Evolutionary conservation across 2,329 filamentous ascomycete species (phyloP).

Genomic region (Alternaria sp.): DNA sequence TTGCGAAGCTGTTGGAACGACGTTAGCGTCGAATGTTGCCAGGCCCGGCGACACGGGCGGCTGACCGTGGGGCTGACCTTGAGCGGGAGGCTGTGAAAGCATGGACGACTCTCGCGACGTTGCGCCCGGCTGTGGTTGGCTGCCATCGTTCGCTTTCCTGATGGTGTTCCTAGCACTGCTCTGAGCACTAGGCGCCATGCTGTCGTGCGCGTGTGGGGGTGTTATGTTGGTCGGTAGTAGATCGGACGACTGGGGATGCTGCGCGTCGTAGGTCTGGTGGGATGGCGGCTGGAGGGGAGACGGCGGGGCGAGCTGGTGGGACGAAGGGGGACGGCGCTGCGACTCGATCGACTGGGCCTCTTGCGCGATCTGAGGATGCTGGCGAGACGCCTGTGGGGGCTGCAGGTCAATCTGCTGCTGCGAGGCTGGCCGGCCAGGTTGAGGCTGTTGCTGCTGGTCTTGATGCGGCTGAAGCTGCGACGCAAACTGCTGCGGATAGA

Average conservation of each 20-base stretch:
- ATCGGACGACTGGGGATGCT: conserved; percentile 34
- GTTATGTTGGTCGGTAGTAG: conserved; percentile 35
- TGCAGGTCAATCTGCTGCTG: conserved; percentile 43
- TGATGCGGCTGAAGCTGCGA: conserved; percentile 26
- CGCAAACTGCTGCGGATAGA: conserved; percentile 31
- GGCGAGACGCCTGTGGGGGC: conserved; percentile 38
- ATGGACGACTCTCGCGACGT: conserved; percentile 45
- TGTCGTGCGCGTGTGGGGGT: conserved; percentile 40
- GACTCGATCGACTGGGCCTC: conserved; percentile 35
- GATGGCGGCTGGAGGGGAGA: conserved; percentile 42
- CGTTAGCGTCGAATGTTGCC: conserved; percentile 53
- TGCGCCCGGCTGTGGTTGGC: conserved; percentile 36
- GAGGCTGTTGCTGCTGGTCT: conserved; percentile 34
- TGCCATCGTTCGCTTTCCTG: conserved; percentile 43
- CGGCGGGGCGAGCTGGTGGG: conserved; percentile 44
- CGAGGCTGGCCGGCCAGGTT: conserved; percentile 34
- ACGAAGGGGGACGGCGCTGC: conserved; percentile 42
- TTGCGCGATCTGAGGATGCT: conserved; percentile 39
- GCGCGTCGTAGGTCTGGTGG: conserved; percentile 43
- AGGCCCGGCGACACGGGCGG: conserved; percentile 47
- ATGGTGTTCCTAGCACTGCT: conserved; percentile 36
- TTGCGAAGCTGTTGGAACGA: conserved; percentile 53
- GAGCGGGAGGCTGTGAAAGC: conserved; percentile 41
- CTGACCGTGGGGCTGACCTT: conserved; percentile 47
- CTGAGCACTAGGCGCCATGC: conserved; percentile 38